These are phyloP conservation scores for Bertia moriformis DNA, from an alignment of 2,329 filamentous ascomycete species.

Conservation along the genomic window DNA sequence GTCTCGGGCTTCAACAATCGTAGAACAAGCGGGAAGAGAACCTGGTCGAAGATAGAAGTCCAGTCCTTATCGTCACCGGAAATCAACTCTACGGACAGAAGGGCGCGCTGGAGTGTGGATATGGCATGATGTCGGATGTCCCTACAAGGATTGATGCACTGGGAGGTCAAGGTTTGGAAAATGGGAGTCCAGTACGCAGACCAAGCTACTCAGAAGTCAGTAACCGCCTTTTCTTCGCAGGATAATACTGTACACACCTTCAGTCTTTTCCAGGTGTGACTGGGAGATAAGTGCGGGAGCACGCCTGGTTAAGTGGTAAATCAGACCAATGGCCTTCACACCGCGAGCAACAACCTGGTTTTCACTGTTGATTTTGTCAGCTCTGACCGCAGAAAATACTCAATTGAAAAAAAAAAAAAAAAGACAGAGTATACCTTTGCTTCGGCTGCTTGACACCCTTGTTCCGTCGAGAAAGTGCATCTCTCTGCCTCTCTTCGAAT, in stretches of 20 bases:
- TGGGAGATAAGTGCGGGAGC: conserved; percentile 81
- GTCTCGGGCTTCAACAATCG: background rate
- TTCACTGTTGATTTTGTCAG: conserved; percentile 28
- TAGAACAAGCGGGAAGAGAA: background rate
- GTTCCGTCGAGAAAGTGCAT: conserved; percentile 27
- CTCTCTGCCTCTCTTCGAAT: conserved; percentile 52
- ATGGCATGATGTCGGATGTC: conserved; percentile 78
- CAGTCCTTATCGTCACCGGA: background rate
- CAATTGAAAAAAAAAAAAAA: background rate
- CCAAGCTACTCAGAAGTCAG: conserved; percentile 53
- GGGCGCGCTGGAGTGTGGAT: background rate
- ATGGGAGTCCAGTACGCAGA: conserved; percentile 95
- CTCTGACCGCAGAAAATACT: background rate
- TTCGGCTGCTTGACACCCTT: conserved; percentile 34
- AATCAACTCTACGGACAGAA: background rate
- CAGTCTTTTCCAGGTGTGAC: conserved; percentile 75
- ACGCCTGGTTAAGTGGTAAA: conserved; percentile 67
- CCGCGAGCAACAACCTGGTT: conserved; percentile 64
- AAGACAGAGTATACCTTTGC: conserved; percentile 30
- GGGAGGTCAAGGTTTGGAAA: conserved; percentile 72
- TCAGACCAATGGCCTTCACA: conserved; percentile 64
- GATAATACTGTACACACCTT: conserved; percentile 38
- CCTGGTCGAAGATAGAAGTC: background rate
- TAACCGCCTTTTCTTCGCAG: conserved; percentile 1
- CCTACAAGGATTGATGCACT: conserved; percentile 87